Evolutionary conservation across 768 basidiomycete species (phyloP).

Genomic region (Austroboletus eburneus): DNA sequence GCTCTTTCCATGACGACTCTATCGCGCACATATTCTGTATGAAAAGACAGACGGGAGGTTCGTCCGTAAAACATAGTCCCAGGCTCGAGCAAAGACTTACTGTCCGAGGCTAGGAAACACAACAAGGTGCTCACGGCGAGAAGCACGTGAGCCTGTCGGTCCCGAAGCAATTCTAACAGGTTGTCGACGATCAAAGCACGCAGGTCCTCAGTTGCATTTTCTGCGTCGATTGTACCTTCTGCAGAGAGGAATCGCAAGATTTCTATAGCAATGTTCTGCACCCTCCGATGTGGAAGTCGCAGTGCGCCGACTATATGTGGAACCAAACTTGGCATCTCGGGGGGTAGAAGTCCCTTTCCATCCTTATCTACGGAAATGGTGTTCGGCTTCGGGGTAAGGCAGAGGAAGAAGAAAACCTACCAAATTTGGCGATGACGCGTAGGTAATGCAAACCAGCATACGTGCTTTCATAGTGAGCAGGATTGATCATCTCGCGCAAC

Average conservation of each 20-base stretch:
- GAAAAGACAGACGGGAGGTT: too few relatives aligned
- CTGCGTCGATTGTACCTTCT: constrained; percentile 4
- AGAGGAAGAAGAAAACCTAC: constrained; percentile 4
- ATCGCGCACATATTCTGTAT: constrained; percentile 15
- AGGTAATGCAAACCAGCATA: constrained; percentile 25
- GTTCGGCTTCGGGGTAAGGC: not conserved
- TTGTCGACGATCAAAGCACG: constrained; percentile 6
- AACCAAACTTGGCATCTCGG: constrained; percentile 9
- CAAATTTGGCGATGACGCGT: constrained; percentile 15
- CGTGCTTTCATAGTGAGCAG: constrained; percentile 1
- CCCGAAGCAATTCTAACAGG: constrained; percentile 15
- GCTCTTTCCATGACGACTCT: constrained; percentile 7
- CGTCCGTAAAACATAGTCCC: not conserved
- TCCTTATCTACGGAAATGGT: constrained; percentile 4
- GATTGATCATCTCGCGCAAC: constrained; percentile 15
- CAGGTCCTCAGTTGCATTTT: constrained; percentile 9
- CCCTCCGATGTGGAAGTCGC: constrained; percentile 9
- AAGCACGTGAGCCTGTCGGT: constrained; percentile 15
- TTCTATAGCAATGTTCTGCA: constrained; percentile 16
- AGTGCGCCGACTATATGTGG: constrained; percentile 13
- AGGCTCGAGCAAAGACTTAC: constrained; percentile 10
- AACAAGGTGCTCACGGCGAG: constrained; percentile 12
- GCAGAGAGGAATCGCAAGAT: constrained; percentile 5
- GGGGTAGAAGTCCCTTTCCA: not conserved
- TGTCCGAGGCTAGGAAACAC: constrained; percentile 7